A percentile compares a stretch with the other conserved stretches of the same genome.
Evolutionary conservation across 208 protist genomes (phyloP).

Genomic region (Entamoeba moshkovskii): DNA sequence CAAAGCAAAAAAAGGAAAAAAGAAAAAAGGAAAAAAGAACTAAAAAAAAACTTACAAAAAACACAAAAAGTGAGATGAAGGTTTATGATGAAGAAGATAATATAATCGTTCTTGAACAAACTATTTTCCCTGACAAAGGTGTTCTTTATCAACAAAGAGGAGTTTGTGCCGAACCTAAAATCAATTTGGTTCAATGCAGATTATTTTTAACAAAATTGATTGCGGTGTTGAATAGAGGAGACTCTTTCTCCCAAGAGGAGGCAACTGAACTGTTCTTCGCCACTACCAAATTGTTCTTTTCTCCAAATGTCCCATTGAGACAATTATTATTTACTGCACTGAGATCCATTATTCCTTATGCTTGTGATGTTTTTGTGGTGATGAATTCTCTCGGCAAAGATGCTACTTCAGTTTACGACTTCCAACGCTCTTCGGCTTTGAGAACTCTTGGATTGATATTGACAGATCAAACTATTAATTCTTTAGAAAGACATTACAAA

Average conservation of each 20-base stretch:
- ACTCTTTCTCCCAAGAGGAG: neutral
- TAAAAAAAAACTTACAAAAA: neutral
- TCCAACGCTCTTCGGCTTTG: neutral
- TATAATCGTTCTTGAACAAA: neutral
- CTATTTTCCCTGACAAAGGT: neutral
- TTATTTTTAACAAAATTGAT: neutral
- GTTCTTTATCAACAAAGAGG: neutral
- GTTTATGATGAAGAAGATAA: neutral
- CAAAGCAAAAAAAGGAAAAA: too few relatives aligned
- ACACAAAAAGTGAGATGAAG: neutral
- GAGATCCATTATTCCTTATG: neutral
- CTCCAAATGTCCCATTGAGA: neutral
- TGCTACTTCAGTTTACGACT: neutral
- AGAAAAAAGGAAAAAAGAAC: too few relatives aligned
- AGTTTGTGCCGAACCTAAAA: neutral
- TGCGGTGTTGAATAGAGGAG: neutral
- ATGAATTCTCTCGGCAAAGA: neutral
- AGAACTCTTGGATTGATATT: neutral
- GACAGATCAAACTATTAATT: neutral
- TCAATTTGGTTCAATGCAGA: neutral
- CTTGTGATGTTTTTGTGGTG: neutral
- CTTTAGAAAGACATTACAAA: neutral
- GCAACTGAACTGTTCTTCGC: neutral
- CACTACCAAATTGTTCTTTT: neutral
- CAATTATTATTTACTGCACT: neutral